These are phyloP conservation scores for Lumnitzera littorea DNA, from an alignment of 345 rosid genomes.

Conservation along the genomic window DNA sequence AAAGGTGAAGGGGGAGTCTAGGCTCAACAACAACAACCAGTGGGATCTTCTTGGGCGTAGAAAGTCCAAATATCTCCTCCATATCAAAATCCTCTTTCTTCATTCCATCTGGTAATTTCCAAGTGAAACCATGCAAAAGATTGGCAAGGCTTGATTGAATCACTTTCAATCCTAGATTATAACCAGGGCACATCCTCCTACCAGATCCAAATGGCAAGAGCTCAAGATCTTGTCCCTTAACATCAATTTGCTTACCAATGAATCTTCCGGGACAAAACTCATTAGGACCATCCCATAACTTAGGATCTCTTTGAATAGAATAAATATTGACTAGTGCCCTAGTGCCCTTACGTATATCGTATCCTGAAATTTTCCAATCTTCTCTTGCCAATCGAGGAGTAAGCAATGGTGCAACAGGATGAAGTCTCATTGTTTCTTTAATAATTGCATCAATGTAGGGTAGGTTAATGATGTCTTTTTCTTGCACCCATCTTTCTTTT, in stretches of 20 bases:
- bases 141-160: slow-evolving; percentile 10
- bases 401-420: slow-evolving; percentile 12
- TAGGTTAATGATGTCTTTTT: slow-evolving; percentile 23
- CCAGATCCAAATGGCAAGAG: slow-evolving; percentile 44
- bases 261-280: slow-evolving; percentile 23
- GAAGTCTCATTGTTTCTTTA: slow-evolving; percentile 30
- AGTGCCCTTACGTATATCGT: slow-evolving; percentile 16
- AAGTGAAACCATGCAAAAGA: slow-evolving; percentile 12
- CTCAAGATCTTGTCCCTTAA: slow-evolving; percentile 35
- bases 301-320: slow-evolving; percentile 19
- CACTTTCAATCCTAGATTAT: slow-evolving; percentile 13
- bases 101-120: slow-evolving; percentile 1
- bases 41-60: slow-evolving; percentile 9
- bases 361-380: slow-evolving; percentile 13
- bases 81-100: slow-evolving; percentile 3
- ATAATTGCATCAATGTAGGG: slow-evolving; percentile 29
- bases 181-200: slow-evolving; percentile 27
- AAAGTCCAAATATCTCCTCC: slow-evolving; percentile 9
- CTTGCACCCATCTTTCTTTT: slow-evolving; percentile 24
- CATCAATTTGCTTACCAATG: slow-evolving; percentile 13
- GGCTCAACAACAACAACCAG: slow-evolving; percentile 3
- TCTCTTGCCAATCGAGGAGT: slow-evolving; percentile 12
- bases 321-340: slow-evolving; percentile 13
- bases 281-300: slow-evolving; percentile 13
- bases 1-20: slow-evolving; percentile 9